Conservation (phyloP, 345 rosid species). For the Eucalyptus cladocalyx region DNA sequence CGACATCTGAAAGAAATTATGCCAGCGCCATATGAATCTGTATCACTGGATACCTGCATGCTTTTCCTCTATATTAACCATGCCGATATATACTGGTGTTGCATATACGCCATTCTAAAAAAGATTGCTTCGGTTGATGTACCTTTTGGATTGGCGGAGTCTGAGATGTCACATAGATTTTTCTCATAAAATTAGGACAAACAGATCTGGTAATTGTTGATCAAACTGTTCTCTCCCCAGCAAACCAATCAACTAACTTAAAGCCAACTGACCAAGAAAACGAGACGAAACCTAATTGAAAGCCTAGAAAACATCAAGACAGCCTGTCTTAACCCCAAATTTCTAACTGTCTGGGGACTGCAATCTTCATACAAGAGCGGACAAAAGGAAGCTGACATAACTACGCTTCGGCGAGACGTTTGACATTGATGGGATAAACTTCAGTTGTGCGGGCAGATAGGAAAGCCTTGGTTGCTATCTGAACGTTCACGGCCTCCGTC, state of each 20-base stretch:
- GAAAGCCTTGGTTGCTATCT: slow-evolving; percentile 32
- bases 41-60: not conserved
- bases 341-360: not conserved
- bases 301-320: not conserved
- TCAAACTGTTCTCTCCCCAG: not conserved
- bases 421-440: slow-evolving; percentile 39
- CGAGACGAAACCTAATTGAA: not conserved
- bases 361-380: not conserved
- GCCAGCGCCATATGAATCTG: not conserved
- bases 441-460: slow-evolving; percentile 6
- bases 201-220: not conserved
- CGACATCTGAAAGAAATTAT: not conserved
- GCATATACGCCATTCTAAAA: not conserved
- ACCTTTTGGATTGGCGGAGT: not conserved
- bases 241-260: not conserved
- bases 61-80: not conserved
- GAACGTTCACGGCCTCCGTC: slow-evolving; percentile 41
- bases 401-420: slow-evolving; percentile 3
- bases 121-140: not conserved
- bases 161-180: not conserved
- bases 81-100: not conserved
- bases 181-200: not conserved
- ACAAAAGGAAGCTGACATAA: not conserved
- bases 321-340: not conserved
- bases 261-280: not conserved